Evolutionary conservation across 139 green algal species (phyloP).

Genomic region (Zygnema circumcarinatum): DNA sequence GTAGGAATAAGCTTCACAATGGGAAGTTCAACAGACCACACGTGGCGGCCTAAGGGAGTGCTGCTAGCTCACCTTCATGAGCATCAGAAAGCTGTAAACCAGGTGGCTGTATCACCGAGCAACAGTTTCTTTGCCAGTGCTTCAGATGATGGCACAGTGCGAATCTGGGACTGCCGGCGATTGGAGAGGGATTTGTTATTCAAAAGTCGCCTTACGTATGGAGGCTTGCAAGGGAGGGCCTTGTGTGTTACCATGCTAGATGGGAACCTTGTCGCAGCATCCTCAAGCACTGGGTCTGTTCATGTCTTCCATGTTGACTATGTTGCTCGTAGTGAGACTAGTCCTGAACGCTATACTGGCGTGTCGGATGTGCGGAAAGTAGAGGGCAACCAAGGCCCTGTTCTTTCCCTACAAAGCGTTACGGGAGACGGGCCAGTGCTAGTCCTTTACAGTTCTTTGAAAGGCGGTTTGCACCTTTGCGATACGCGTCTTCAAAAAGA

Average conservation of each 20-base stretch:
- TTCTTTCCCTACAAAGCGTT: neutral
- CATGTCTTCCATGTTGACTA: conserved; percentile 53
- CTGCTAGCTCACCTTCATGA: conserved; percentile 89
- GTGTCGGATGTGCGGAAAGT: conserved; percentile 8
- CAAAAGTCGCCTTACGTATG: conserved; percentile 81
- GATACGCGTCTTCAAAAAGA: conserved; percentile 21
- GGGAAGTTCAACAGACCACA: neutral
- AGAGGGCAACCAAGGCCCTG: neutral
- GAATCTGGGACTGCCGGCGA: conserved; percentile 88
- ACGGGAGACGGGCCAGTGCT: neutral
- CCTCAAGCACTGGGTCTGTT: neutral
- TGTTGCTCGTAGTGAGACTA: neutral
- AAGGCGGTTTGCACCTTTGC: conserved; percentile 49
- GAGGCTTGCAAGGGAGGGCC: neutral
- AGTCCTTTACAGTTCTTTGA: conserved; percentile 25
- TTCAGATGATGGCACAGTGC: conserved; percentile 72
- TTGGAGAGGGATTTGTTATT: conserved; percentile 91
- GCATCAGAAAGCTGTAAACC: conserved; percentile 78
- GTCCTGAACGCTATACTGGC: conserved; percentile 16
- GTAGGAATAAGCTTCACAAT: neutral
- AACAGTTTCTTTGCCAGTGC: conserved; percentile 80
- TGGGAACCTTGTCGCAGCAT: conserved; percentile 6
- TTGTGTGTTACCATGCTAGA: conserved; percentile 11
- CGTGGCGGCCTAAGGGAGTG: conserved; percentile 85
- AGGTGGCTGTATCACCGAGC: conserved; percentile 72